Evolutionary conservation across 768 basidiomycete genomes (phyloP).

Genomic region (Podaxis carcinomalis): DNA sequence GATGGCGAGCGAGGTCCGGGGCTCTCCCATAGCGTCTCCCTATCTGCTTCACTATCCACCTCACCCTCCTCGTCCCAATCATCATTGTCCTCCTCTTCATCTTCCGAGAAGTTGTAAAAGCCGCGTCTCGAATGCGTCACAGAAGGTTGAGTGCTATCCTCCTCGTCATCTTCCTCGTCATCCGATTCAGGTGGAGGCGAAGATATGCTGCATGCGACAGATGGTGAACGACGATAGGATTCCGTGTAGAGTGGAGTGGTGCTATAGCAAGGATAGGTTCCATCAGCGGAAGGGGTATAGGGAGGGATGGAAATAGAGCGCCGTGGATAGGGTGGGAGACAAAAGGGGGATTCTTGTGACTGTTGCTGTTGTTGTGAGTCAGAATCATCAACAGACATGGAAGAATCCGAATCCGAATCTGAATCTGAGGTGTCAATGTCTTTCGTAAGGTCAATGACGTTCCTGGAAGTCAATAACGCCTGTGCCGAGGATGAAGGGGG

Average conservation of each 20-base stretch:
- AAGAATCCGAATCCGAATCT: constrained; percentile 28
- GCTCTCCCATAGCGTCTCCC: constrained; percentile 58
- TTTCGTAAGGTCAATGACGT: constrained; percentile 35
- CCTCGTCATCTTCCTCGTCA: constrained; percentile 48
- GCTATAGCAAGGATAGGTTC: constrained; percentile 25
- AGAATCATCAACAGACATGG: constrained; percentile 40
- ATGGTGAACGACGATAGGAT: constrained; percentile 51
- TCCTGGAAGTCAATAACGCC: constrained; percentile 7
- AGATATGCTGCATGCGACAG: constrained; percentile 49
- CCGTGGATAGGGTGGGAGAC: constrained; percentile 52
- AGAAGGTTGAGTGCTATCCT: constrained; percentile 33
- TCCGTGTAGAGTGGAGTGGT: constrained; percentile 20
- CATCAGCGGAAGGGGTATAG: constrained; percentile 46
- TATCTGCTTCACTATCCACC: constrained; percentile 54
- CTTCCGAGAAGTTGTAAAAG: constrained; percentile 26
- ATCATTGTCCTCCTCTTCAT: constrained; percentile 18
- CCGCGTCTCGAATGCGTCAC: constrained; percentile 31
- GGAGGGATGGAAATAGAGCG: constrained; percentile 53
- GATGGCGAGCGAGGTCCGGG: constrained; percentile 64
- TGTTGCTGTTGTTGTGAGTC: constrained; percentile 29
- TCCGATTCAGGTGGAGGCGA: constrained; percentile 75
- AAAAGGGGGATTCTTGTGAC: constrained; percentile 40
- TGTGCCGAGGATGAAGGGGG: constrained; percentile 4
- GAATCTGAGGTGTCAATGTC: constrained; percentile 30
- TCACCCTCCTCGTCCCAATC: constrained; percentile 42